Percentiles rank a stretch among this genome's conserved stretches.
Conservation (phyloP, 352 stramenopile species). For the Phytophthora niederhauseri region DNA sequence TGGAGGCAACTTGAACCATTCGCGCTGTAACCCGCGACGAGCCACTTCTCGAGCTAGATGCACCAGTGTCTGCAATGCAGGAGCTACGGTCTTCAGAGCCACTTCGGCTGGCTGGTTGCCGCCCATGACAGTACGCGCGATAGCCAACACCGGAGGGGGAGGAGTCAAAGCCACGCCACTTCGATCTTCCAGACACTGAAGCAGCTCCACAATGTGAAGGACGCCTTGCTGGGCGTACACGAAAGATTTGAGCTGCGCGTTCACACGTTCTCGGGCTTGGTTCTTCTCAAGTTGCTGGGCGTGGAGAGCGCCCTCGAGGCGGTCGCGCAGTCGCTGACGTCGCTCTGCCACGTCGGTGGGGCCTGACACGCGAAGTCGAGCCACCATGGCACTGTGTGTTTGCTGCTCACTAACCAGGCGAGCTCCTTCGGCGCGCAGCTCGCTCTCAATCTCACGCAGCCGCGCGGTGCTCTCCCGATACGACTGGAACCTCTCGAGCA, state of each 20-base stretch:
- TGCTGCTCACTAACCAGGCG: constrained; percentile 40
- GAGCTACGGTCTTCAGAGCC: constrained; percentile 28
- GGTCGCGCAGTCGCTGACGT: constrained; percentile 56
- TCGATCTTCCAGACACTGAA: constrained; percentile 57
- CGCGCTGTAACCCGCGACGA: constrained; percentile 26
- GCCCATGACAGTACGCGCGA: constrained; percentile 26
- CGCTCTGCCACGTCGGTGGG: constrained; percentile 57
- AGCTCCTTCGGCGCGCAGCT: constrained; percentile 36
- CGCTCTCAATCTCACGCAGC: constrained; percentile 57
- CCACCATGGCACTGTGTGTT: constrained; percentile 34
- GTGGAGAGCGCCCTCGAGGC: constrained; percentile 52
- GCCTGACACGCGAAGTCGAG: constrained; percentile 51
- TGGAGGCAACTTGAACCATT: constrained; percentile 29
- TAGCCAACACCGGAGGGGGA: neutral
- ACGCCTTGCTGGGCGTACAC: constrained; percentile 65
- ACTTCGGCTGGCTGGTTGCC: constrained; percentile 28
- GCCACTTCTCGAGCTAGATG: constrained; percentile 23
- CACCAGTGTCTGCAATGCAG: constrained; percentile 26
- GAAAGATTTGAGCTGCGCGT: constrained; percentile 56
- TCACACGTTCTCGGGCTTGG: constrained; percentile 45
- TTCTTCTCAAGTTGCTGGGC: constrained; percentile 43
- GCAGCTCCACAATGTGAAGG: constrained; percentile 57
- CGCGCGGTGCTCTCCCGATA: constrained; percentile 40
- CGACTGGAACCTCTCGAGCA: constrained; percentile 55
- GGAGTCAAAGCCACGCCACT: constrained; percentile 17